Evolutionary conservation across 1,284 basidiomycete genomes (phyloP), one percentile per base, ranked within the genome.

Genomic region (Trichosporon sp.): DNA sequence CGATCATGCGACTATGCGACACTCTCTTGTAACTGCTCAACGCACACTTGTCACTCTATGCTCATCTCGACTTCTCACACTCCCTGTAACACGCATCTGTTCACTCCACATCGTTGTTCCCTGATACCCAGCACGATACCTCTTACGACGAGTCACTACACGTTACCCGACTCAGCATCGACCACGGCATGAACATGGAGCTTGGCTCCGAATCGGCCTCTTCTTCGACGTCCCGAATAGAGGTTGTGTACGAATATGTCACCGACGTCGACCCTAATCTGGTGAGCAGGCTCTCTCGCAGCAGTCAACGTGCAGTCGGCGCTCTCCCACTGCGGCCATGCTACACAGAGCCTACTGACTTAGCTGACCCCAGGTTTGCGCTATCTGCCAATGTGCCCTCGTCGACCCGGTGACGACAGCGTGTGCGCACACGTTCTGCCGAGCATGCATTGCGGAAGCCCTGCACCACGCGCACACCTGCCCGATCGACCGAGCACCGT

Each of bases 351-450:
- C 26, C 26, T 2, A 26, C 26, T 26, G 26, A 2, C 26, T 26
- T 26, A 35, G 19, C 69, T 70, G 7, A 70, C 69, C 11, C 16
- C 76, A 92, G 89, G 86, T 91, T 67, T 94, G 92, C 78, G 93
- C 92, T 75, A 93, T 94, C 76, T 94, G 92, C 84, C 89, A 89
- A 89, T 91, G 88, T 64, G 92, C 92, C 2, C 92, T 94, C 77
- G 84, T 89, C 19, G 88, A 92, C 38, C 93, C 93, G 10, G 88
- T 87, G 3, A 90, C 91, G 1, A 88, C 81, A 0, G 74, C 85
- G 31, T 94, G 93, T 78, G 87, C 88, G 71, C 93, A 95, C 80
- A 94, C 92, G 0, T 94, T 94, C 81, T 95, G 93, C 80, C 85
- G 85, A 26, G 89, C 89, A 46, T 94, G 93, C 78, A 92, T 94